These are phyloP conservation scores for Amanita pseudoporphyria DNA, from an alignment of 768 basidiomycete genomes.

Conservation along the genomic window DNA sequence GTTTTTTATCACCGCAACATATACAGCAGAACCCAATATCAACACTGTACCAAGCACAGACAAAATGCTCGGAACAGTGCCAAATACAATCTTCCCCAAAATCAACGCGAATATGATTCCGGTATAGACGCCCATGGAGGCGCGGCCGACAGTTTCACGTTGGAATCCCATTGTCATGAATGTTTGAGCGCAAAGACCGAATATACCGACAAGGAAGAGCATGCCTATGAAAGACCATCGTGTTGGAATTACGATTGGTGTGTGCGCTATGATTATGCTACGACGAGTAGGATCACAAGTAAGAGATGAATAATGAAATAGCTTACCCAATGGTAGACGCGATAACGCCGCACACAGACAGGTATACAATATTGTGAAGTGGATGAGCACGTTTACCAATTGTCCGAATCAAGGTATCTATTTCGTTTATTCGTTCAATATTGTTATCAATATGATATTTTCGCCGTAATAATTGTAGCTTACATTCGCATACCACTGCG, in stretches of 20 bases:
- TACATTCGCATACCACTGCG: conserved; percentile 61
- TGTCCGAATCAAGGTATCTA: conserved; percentile 39
- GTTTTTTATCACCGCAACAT: not conserved
- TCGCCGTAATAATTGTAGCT: conserved; percentile 14
- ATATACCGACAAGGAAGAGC: conserved; percentile 45
- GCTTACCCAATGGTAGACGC: conserved; percentile 25
- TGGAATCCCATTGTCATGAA: conserved; percentile 36
- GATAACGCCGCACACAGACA: conserved; percentile 47
- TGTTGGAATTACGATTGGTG: conserved; percentile 35
- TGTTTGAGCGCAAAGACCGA: conserved; percentile 45
- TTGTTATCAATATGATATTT: not conserved
- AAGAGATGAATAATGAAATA: not conserved
- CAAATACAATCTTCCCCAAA: not conserved
- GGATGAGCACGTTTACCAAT: conserved; percentile 74
- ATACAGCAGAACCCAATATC: conserved; percentile 1
- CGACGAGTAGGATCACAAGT: not conserved
- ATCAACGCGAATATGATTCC: conserved; percentile 9
- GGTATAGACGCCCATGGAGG: conserved; percentile 45
- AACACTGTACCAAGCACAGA: conserved; percentile 1
- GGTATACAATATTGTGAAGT: conserved; percentile 61
- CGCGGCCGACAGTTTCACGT: conserved; percentile 52
- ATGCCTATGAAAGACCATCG: conserved; percentile 33
- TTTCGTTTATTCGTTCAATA: too few relatives aligned
- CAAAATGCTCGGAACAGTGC: not conserved
- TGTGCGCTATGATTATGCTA: conserved; percentile 34